phyloP scores from a whole-genome alignment of 2,329 filamentous ascomycete species.

The Shiraia sp. region DNA sequence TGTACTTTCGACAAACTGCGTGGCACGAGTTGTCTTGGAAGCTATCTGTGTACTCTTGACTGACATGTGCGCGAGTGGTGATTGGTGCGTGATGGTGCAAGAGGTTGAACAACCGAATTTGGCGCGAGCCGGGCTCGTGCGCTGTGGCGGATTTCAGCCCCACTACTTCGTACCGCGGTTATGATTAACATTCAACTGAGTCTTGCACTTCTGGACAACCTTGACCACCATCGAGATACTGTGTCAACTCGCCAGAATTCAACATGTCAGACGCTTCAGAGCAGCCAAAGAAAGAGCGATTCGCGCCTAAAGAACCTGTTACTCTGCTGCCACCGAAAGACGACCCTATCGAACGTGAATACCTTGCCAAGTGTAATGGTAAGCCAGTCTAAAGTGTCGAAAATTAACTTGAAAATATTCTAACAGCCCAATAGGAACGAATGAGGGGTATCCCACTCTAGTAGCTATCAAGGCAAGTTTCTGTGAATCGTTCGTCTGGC shows the following conservation, averaged over 20 bases:
- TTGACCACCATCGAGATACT: constrained; percentile 5
- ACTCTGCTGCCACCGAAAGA: constrained; percentile 82
- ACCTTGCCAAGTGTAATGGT: constrained; percentile 84
- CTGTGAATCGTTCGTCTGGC: neutral
- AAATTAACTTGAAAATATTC: neutral
- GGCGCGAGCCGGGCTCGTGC: constrained; percentile 11
- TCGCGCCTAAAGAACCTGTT: constrained; percentile 78
- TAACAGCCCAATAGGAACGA: constrained; percentile 56
- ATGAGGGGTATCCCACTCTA: constrained; percentile 63
- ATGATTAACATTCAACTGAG: constrained; percentile 8
- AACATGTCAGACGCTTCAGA: constrained; percentile 40
- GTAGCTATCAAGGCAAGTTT: constrained; percentile 60
- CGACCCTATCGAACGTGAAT: constrained; percentile 79
- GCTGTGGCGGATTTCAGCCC: constrained; percentile 18
- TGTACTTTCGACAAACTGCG: too few species aligned
- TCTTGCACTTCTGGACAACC: constrained; percentile 1
- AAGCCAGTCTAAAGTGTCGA: constrained; percentile 37
- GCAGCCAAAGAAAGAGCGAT: constrained; percentile 56
- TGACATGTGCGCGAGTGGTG: neutral
- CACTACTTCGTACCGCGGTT: constrained; percentile 24
- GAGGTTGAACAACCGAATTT: neutral
- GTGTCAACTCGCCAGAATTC: neutral
- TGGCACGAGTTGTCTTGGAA: too few species aligned
- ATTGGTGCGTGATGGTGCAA: neutral
- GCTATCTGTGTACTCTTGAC: neutral